Percentiles rank a stretch among this genome's conserved stretches.
Conservation (phyloP, 352 stramenopile species). For the Phytophthora sansomeana region DNA sequence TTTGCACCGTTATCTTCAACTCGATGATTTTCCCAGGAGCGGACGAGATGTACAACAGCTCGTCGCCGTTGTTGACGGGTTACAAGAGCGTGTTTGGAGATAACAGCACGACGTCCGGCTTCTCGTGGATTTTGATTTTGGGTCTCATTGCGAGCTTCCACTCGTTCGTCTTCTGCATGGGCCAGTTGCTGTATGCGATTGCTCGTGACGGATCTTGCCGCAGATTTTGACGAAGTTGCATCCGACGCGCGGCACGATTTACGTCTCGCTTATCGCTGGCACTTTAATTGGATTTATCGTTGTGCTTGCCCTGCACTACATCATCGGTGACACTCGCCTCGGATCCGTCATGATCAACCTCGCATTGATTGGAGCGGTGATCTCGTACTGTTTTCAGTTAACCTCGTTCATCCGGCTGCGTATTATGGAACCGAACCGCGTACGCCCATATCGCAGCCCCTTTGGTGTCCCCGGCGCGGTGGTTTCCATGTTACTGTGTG, state of each 20-base stretch:
- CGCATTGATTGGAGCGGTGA: conserved; percentile 67
- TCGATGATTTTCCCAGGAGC: conserved; percentile 69
- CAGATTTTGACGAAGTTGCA: conserved; percentile 56
- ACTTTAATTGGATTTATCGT: conserved; percentile 54
- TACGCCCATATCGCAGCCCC: conserved; percentile 60
- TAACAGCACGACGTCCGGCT: conserved; percentile 69
- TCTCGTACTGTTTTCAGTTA: conserved; percentile 71
- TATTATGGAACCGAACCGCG: conserved; percentile 54
- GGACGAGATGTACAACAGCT: conserved; percentile 44
- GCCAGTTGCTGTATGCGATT: conserved; percentile 46
- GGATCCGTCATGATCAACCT: conserved; percentile 78
- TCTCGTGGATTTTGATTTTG: conserved; percentile 74
- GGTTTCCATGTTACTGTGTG: conserved; percentile 53
- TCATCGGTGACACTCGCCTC: conserved; percentile 65
- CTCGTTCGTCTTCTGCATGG: conserved; percentile 80
- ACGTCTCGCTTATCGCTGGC: conserved; percentile 62
- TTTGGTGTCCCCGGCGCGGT: conserved; percentile 63
- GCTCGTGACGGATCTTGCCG: conserved; percentile 68
- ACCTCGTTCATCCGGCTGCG: conserved; percentile 66
- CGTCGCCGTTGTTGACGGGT: conserved; percentile 60
- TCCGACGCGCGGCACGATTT: conserved; percentile 55
- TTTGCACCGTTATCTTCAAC: conserved; percentile 73
- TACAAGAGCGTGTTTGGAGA: conserved; percentile 78
- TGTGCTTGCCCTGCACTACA: conserved; percentile 61
- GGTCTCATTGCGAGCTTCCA: conserved; percentile 76